Conservation (phyloP, 768 basidiomycete species). For the Phylloporus sp. region DNA sequence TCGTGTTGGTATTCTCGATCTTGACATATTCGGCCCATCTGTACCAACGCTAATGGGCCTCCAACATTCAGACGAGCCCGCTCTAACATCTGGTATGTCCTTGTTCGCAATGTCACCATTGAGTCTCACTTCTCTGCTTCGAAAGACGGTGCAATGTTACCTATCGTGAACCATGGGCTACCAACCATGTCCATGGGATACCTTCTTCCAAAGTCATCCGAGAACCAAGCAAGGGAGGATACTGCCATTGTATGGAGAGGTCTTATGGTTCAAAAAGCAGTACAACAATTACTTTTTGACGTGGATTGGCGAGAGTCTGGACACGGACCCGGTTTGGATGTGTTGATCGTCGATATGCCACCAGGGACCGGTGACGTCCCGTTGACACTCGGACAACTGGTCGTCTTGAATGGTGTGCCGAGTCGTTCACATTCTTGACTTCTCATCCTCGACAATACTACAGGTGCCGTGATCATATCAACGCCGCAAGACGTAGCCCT, state of each 20-base stretch:
- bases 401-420: constrained; percentile 73
- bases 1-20: constrained; percentile 84
- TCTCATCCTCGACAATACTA: not conserved
- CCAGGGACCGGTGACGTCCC: constrained; percentile 97
- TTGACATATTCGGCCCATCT: constrained; percentile 95
- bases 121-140: not conserved
- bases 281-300: constrained; percentile 93
- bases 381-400: constrained; percentile 85
- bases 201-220: constrained; percentile 59
- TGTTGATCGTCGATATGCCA: constrained; percentile 92
- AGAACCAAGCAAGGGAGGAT: constrained; percentile 54
- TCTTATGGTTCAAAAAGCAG: constrained; percentile 97
- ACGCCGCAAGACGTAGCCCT: constrained; percentile 95
- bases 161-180: constrained; percentile 82
- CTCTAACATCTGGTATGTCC: constrained; percentile 62
- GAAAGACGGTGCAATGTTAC: constrained; percentile 72
- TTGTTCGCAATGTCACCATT: not conserved
- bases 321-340: constrained; percentile 56
- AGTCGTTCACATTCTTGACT: not conserved
- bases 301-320: constrained; percentile 72
- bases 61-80: constrained; percentile 71
- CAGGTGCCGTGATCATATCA: constrained; percentile 90
- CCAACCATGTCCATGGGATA: constrained; percentile 99
- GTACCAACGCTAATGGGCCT: constrained; percentile 92
- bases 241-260: constrained; percentile 93